These are phyloP conservation scores for Inonotus obliquus DNA, from an alignment of 1,284 basidiomycete species.

Conservation along the genomic window DNA sequence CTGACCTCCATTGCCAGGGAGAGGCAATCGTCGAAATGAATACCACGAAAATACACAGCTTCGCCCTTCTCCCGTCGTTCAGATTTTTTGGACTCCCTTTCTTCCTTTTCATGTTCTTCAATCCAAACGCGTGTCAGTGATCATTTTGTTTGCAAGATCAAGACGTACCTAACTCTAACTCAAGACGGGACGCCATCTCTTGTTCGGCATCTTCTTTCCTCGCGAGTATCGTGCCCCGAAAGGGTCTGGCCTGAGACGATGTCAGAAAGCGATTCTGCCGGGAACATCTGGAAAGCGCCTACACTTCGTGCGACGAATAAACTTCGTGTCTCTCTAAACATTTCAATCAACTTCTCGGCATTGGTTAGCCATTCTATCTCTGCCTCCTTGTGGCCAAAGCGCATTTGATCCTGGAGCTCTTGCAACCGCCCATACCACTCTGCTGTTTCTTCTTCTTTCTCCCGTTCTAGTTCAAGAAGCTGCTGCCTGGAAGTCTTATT, in stretches of 20 bases:
- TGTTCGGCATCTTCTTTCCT: constrained; percentile 37
- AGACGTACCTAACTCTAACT: constrained; percentile 20
- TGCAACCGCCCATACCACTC: constrained; percentile 45
- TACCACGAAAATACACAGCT: constrained; percentile 70
- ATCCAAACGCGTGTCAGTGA: background rate
- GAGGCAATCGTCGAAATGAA: constrained; percentile 87
- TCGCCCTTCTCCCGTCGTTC: constrained; percentile 26
- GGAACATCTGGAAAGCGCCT: background rate
- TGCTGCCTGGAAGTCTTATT: constrained; percentile 49
- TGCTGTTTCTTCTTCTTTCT: constrained; percentile 58
- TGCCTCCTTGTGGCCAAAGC: constrained; percentile 34
- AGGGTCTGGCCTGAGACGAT: constrained; percentile 26
- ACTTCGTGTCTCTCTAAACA: constrained; percentile 81
- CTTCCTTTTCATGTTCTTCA: constrained; percentile 32
- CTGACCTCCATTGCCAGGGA: constrained; percentile 78
- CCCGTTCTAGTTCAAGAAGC: constrained; percentile 51
- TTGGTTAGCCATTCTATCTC: constrained; percentile 74
- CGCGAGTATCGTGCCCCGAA: background rate
- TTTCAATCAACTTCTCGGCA: constrained; percentile 83
- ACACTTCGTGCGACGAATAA: constrained; percentile 53
- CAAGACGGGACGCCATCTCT: constrained; percentile 32
- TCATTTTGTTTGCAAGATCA: background rate
- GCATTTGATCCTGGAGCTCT: constrained; percentile 43
- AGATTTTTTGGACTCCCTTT: constrained; percentile 27
- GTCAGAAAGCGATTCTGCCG: background rate